Base-by-base conservation (phyloP, 2,329 filamentous ascomycete genomes). In the Lasiodiplodia hormozganensis region DNA sequence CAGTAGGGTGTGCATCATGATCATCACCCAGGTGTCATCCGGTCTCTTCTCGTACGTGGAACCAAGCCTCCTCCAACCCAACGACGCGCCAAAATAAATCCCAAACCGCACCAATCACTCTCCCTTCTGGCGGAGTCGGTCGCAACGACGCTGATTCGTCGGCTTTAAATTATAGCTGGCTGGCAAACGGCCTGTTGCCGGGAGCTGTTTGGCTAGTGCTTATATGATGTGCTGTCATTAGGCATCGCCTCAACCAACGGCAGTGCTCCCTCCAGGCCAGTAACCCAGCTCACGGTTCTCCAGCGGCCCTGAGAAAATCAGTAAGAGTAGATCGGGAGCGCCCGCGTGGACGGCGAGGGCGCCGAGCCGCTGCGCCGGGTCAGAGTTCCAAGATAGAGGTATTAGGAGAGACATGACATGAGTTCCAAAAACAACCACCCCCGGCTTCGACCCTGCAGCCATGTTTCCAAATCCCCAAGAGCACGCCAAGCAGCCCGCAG, bases 151-250 rank as follows among this genome's bases (percentile, higher is more conserved):
- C 47, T 64, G 60, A 52, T 64, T 64, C 47, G 60, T 38, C 47
- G n/a, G 58, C 38, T 14, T 23, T 18, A 14, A 47, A 64, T 64
- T 64, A 14, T 52, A 64, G 47, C n/a, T 52, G 40, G 7, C 21
- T 47, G 31, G 43, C 60, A 64, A 64, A 64, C 60, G 60, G 60
- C 16, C 52, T 28, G 31, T 34, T 64, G 47, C 60, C 60, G 60
- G 23, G 23, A 21, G 60, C 28, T 64, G 47, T 25, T 52, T 21
- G 28, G 18, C n/a, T 64, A 64, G 60, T 52, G 60, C 60, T 64
- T 64, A 64, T 64, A 64, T 36, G 60, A 64, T 64, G 60, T 64
- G 60, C 60, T 64, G 60, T 64, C 60, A 34, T 43, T 31, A 49
- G 47, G 47, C 60, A 34, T 49, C 60, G 60, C 60, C 60, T 38